phyloP scores from a whole-genome alignment of 495 filamentous ascomycete species.

The Copromyces sp. region DNA sequence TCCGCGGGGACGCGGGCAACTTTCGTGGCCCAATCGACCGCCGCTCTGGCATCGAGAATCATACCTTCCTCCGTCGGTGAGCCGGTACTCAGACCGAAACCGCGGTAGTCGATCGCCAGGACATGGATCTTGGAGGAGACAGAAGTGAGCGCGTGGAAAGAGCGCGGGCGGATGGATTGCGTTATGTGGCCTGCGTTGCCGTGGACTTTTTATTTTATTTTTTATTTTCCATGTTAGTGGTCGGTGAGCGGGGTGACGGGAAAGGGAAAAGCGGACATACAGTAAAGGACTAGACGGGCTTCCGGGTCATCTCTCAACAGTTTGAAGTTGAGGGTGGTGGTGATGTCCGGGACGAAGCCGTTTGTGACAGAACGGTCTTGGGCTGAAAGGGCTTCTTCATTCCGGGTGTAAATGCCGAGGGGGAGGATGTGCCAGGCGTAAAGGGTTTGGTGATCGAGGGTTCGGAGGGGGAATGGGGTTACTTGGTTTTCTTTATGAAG shows the following conservation, averaged over 20 bases:
- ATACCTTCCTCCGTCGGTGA: slow-evolving; percentile 72
- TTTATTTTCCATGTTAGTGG: too few species aligned
- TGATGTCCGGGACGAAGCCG: slow-evolving; percentile 46
- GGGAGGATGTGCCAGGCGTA: slow-evolving; percentile 69
- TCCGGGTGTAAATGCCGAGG: slow-evolving; percentile 48
- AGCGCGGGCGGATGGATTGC: slow-evolving; percentile 49
- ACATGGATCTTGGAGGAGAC: slow-evolving; percentile 46
- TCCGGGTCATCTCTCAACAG: slow-evolving; percentile 54
- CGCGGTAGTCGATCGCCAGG: slow-evolving; percentile 75
- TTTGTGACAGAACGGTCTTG: slow-evolving; percentile 22
- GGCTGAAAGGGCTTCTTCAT: slow-evolving; percentile 41
- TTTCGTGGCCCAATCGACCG: slow-evolving; percentile 60
- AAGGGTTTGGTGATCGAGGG: slow-evolving; percentile 45
- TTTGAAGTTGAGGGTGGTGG: slow-evolving; percentile 43
- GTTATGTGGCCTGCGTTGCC: slow-evolving; percentile 56
- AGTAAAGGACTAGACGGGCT: slow-evolving; percentile 49
- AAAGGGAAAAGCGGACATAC: too few species aligned
- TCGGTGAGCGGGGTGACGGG: too few species aligned
- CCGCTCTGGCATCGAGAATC: slow-evolving; percentile 64
- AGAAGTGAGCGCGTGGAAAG: slow-evolving; percentile 53
- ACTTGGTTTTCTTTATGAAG: slow-evolving; percentile 48
- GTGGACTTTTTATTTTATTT: slow-evolving; percentile 17
- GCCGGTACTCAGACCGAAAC: slow-evolving; percentile 75
- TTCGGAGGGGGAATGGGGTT: slow-evolving; percentile 52
- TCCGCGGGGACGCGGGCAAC: slow-evolving; percentile 53